A percentile compares a stretch with the other conserved stretches of the same genome.
Evolutionary conservation across 208 protist genomes (phyloP).

Genomic region (Angomonas ambiguus): DNA sequence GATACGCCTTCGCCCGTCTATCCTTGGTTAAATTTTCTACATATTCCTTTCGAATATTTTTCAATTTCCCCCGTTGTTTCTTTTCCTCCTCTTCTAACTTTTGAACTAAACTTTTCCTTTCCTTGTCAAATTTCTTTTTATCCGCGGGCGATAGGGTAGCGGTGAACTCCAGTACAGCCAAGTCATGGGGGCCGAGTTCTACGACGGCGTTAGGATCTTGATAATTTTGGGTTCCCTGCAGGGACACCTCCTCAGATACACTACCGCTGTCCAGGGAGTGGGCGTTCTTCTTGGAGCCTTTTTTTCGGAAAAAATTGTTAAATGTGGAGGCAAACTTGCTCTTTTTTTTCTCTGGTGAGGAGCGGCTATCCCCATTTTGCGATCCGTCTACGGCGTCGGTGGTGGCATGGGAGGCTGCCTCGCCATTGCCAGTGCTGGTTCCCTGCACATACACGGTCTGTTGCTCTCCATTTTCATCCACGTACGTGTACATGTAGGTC

Average conservation of each 20-base stretch:
- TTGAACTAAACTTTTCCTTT: slow-evolving; percentile 30
- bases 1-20: slow-evolving; percentile 16
- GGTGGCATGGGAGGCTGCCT: not conserved
- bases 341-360: slow-evolving; percentile 7
- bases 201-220: too few relatives aligned
- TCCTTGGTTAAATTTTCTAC: slow-evolving; percentile 27
- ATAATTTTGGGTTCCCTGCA: not conserved
- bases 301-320: not conserved
- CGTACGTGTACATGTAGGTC: slow-evolving; percentile 27
- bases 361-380: too few relatives aligned
- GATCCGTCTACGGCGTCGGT: slow-evolving; percentile 3
- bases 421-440: not conserved
- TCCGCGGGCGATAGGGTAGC: slow-evolving; percentile 17
- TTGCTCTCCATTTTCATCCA: slow-evolving; percentile 36
- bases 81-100: slow-evolving; percentile 27
- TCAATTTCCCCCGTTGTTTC: slow-evolving; percentile 24
- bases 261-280: not conserved
- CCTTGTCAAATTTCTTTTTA: slow-evolving; percentile 34
- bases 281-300: not conserved
- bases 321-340: slow-evolving; percentile 2
- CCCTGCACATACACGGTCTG: slow-evolving; percentile 10
- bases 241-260: not conserved
- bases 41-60: slow-evolving; percentile 22
- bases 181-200: too few relatives aligned
- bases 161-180: slow-evolving; percentile 15